Evolutionary conservation across 2,329 filamentous ascomycete genomes (phyloP).

Genomic region (Claviceps pusilla): DNA sequence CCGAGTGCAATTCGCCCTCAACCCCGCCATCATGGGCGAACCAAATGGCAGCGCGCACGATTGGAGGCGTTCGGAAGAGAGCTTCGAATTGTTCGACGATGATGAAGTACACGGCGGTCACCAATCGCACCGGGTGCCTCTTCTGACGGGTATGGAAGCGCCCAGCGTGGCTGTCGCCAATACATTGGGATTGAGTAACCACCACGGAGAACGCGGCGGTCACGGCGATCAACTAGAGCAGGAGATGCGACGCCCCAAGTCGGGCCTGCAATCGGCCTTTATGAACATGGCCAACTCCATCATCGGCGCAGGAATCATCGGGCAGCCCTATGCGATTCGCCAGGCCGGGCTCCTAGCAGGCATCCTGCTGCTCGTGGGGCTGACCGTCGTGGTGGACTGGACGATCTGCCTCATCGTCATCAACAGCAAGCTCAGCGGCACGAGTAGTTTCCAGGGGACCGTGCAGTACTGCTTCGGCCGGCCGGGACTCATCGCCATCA

Average conservation of each 20-base stretch:
- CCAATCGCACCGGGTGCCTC: conserved; percentile 43
- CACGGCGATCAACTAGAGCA: conserved; percentile 31
- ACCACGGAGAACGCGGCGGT: conserved; percentile 24
- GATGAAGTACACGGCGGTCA: conserved; percentile 34
- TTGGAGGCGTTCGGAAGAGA: conserved; percentile 10
- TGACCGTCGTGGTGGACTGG: conserved; percentile 88
- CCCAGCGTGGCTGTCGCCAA: conserved; percentile 59
- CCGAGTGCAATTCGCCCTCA: conserved; percentile 59
- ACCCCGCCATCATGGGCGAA: conserved; percentile 26
- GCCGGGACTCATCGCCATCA: conserved; percentile 75
- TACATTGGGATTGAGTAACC: conserved; percentile 25
- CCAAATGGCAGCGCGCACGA: conserved; percentile 10
- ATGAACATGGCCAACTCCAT: conserved; percentile 99
- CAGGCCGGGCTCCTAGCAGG: conserved; percentile 81
- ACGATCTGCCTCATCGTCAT: conserved; percentile 93
- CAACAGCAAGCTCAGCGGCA: conserved; percentile 91
- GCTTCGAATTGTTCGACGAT: conserved; percentile 34
- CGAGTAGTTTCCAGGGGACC: conserved; percentile 87
- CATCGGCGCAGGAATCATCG: conserved; percentile 62
- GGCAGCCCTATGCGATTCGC: conserved; percentile 88
- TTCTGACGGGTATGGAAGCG: conserved; percentile 71
- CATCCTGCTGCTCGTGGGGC: conserved; percentile 55
- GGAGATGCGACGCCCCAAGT: conserved; percentile 58
- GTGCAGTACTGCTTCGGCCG: conserved; percentile 91
- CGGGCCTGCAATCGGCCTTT: conserved; percentile 72